These are phyloP conservation scores for Polygonum aviculare DNA, from an alignment of 148 eudicot species.

Conservation along the genomic window DNA sequence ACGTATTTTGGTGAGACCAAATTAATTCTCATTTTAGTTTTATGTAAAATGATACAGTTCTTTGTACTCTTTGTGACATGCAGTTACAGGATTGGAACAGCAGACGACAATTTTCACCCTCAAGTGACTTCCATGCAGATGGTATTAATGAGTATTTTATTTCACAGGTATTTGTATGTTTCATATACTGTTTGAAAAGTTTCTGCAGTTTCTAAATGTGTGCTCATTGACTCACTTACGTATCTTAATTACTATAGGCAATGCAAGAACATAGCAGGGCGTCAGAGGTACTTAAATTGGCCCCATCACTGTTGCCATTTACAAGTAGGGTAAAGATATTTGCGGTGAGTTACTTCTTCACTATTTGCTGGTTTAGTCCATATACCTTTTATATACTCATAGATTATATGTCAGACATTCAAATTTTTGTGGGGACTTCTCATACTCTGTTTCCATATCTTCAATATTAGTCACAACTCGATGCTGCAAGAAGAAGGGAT, in stretches of 20 bases:
- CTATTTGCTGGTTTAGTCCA: not conserved
- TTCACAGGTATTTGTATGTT: constrained; percentile 56
- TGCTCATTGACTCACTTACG: constrained; percentile 8
- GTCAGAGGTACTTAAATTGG: constrained; percentile 65
- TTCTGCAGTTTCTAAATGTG: not conserved
- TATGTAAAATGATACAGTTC: not conserved
- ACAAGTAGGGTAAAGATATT: constrained; percentile 88
- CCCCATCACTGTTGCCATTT: constrained; percentile 92
- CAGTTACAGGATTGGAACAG: constrained; percentile 99
- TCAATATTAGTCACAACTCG: constrained; percentile 56
- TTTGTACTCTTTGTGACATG: not conserved
- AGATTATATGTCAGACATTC: not conserved
- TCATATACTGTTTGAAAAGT: not conserved
- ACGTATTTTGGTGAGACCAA: not conserved
- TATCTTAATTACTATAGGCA: constrained; percentile 38
- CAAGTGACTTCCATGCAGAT: constrained; percentile 91
- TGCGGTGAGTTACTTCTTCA: constrained; percentile 49
- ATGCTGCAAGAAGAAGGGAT: constrained; percentile 47
- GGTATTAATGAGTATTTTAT: constrained; percentile 82
- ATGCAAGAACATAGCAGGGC: constrained; percentile 81
- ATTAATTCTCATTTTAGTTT: not conserved
- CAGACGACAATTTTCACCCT: constrained; percentile 74
- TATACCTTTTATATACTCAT: not conserved
- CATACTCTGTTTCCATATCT: not conserved
- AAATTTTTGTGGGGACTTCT: not conserved